Base-by-base conservation (phyloP, 2,329 filamentous ascomycete species). In the Penicillium griseofulvum region DNA sequence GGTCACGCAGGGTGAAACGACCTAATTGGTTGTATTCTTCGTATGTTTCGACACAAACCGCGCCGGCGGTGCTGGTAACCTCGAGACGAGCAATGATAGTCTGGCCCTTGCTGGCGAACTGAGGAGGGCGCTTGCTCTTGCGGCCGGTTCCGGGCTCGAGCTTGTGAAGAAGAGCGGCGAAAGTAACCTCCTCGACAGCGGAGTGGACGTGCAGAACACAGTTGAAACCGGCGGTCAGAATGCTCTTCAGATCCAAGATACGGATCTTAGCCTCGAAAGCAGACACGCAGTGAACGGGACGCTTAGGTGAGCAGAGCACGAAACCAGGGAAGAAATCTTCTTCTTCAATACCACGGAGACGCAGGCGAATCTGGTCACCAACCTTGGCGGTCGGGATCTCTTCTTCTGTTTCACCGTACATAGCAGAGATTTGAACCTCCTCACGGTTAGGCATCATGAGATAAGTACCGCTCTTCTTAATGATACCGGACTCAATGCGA, bases 121-220 rank as follows among this genome's bases (percentile, higher is more conserved):
- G 89, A 0, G 95, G 94, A 6, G 94, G 86, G 61, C 87, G 83
- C 84, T 97, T 97, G 79, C 90, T 96, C 84, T 92, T 96, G 67
- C 94, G 84, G 67, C 86, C 87, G 4, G 94, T 99, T 49, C 92
- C 93, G 77, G 96, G 96, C 75, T 99, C 92, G 43, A 97, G 80
- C 77, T 93, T 96, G 79, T 99, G 94, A 63, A 99, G 78, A 49
- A 99, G 82, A 4, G 87, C 84, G 0, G 86, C 83, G 69, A 99
- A 96, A 0, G 93, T 97, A 55, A 99, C 91, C 76, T 99, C 94
- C 80, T 99, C 94, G 58, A 97, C 96, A 22, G 94, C 94, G 5
- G 93, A 91, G 77, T 99, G 94, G 22, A 99, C 90, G 78, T 99
- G 94, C 64, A 99, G 81, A 38, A 99, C 95, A 70, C 94, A 99